Evolutionary conservation across 148 eudicot species (phyloP).

Genomic region (Rhododendron simsii): DNA sequence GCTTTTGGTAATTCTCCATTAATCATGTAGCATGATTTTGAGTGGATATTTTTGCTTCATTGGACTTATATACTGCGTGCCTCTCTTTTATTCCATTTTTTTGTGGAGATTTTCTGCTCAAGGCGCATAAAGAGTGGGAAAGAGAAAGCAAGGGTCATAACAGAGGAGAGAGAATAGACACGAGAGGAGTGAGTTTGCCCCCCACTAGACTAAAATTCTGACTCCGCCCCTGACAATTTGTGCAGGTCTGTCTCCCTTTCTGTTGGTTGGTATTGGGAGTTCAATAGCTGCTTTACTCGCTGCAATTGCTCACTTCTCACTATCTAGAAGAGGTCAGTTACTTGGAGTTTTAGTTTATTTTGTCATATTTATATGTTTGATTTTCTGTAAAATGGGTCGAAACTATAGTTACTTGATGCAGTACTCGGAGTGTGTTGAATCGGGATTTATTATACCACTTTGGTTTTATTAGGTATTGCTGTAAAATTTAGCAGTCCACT

Average conservation of each 20-base stretch:
- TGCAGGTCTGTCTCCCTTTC: constrained; percentile 45
- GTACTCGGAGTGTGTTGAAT: neutral
- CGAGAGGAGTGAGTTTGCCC: neutral
- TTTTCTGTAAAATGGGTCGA: neutral
- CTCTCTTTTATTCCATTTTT: neutral
- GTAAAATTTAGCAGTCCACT: constrained; percentile 40
- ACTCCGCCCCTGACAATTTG: neutral
- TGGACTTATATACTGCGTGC: neutral
- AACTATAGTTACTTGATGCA: neutral
- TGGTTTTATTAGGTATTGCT: constrained; percentile 39
- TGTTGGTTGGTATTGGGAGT: constrained; percentile 58
- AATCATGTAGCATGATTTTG: neutral
- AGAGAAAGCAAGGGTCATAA: neutral
- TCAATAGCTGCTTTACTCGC: constrained; percentile 50
- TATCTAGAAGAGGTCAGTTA: constrained; percentile 44
- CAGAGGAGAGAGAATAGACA: neutral
- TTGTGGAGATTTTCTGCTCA: neutral
- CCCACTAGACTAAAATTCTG: neutral
- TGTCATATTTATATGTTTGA: neutral
- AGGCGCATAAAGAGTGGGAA: neutral
- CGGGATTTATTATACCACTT: neutral
- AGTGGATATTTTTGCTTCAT: neutral
- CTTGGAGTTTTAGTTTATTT: neutral
- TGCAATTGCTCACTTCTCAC: constrained; percentile 36
- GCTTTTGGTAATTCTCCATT: neutral